A percentile compares a stretch with the other conserved stretches of the same genome.
Conservation (phyloP, 768 basidiomycete genomes). For the Rickenella mellea region DNA sequence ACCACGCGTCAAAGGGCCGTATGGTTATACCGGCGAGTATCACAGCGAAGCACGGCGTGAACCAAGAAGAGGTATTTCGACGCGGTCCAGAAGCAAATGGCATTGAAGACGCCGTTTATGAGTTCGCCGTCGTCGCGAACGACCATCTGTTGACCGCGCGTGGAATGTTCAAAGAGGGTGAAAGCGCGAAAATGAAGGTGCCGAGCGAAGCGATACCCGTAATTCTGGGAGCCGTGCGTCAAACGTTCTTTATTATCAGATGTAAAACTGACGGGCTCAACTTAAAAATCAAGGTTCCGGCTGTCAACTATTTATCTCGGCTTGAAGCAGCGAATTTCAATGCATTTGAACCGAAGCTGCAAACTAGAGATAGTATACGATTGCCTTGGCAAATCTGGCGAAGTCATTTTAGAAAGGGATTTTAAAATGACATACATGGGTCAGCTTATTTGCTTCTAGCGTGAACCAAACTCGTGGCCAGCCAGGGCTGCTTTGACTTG, state of each 20-base stretch:
- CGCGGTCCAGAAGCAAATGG: slow-evolving; percentile 42
- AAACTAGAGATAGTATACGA: slow-evolving; percentile 57
- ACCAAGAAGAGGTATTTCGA: slow-evolving; percentile 72
- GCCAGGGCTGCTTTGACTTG: too few species aligned
- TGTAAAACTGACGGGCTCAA: slow-evolving; percentile 2
- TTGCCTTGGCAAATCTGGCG: slow-evolving; percentile 67
- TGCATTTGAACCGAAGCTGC: slow-evolving; percentile 55
- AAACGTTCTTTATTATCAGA: background rate
- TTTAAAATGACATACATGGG: slow-evolving; percentile 11
- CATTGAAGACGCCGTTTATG: slow-evolving; percentile 71
- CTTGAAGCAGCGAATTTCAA: slow-evolving; percentile 67
- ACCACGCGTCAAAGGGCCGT: slow-evolving; percentile 59
- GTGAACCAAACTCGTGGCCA: too few species aligned
- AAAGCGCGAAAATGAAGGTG: slow-evolving; percentile 31
- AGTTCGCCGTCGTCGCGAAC: slow-evolving; percentile 74
- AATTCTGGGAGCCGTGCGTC: slow-evolving; percentile 62
- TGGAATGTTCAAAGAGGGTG: slow-evolving; percentile 49
- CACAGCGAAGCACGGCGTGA: slow-evolving; percentile 67
- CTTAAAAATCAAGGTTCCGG: slow-evolving; percentile 59
- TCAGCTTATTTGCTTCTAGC: background rate
- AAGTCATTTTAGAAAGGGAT: slow-evolving; percentile 33
- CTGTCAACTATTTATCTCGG: slow-evolving; percentile 49
- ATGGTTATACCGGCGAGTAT: slow-evolving; percentile 78
- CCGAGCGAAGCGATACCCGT: slow-evolving; percentile 57
- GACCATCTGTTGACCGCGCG: slow-evolving; percentile 73